These are phyloP conservation scores for Hypoxylon sp. DNA, from an alignment of 2,329 filamentous ascomycete species.

Conservation along the genomic window DNA sequence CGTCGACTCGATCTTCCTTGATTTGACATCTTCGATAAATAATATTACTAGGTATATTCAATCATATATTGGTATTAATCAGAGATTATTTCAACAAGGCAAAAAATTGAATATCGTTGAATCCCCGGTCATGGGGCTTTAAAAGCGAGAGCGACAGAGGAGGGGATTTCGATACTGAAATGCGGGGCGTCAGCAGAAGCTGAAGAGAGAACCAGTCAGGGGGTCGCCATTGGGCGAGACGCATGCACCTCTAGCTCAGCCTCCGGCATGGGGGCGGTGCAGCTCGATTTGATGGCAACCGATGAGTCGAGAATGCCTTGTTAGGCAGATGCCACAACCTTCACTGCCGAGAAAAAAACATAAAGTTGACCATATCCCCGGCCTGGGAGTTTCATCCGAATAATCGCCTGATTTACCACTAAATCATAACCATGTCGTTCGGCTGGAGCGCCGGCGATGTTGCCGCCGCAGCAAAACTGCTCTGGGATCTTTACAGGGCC, in stretches of 20 bases:
- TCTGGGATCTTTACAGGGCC: slow-evolving; percentile 1
- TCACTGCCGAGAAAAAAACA: not conserved
- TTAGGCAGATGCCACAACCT: not conserved
- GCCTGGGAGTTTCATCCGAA: not conserved
- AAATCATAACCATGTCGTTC: not conserved
- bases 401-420: not conserved
- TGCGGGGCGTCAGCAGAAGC: not conserved
- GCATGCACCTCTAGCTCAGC: not conserved
- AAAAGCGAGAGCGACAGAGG: not conserved
- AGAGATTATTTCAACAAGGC: not conserved
- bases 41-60: not conserved
- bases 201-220: not conserved
- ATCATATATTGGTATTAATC: not conserved
- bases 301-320: not conserved
- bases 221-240: not conserved
- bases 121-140: not conserved
- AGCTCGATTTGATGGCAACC: not conserved
- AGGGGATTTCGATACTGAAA: not conserved
- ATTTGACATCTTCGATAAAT: not conserved
- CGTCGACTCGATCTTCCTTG: not conserved
- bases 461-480: not conserved
- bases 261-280: not conserved
- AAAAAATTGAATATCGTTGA: not conserved
- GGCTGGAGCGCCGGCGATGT: slow-evolving; percentile 1
- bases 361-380: not conserved